phyloP scores from a whole-genome alignment of 169 alveolate genomes.

The Babesia bigemina region DNA sequence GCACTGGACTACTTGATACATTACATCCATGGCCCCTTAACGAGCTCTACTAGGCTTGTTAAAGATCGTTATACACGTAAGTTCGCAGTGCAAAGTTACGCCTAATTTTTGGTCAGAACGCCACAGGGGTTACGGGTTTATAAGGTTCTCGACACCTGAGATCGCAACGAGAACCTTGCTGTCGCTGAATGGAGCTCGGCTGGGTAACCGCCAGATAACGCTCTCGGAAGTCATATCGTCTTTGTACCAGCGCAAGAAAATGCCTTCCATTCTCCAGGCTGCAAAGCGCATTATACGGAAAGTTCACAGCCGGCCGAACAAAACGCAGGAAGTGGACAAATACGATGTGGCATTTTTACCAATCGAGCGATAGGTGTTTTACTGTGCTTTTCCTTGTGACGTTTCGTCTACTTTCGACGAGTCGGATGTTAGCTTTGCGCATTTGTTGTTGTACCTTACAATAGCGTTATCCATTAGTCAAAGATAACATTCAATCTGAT shows the following conservation, averaged over 20 bases:
- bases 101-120: slow-evolving; percentile 56
- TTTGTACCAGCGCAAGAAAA: slow-evolving; percentile 13
- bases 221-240: slow-evolving; percentile 63
- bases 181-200: slow-evolving; percentile 71
- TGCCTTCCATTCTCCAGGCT: slow-evolving; percentile 43
- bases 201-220: slow-evolving; percentile 71
- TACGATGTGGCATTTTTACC: slow-evolving; percentile 54
- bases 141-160: slow-evolving; percentile 73
- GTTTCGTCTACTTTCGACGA: too few species aligned
- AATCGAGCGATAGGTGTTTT: slow-evolving; percentile 3
- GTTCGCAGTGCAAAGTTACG: neutral
- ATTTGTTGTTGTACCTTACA: too few species aligned
- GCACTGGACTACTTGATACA: slow-evolving; percentile 64
- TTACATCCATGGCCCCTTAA: slow-evolving; percentile 65
- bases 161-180: slow-evolving; percentile 75
- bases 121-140: slow-evolving; percentile 75
- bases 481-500: too few species aligned
- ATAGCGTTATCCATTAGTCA: too few species aligned
- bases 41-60: slow-evolving; percentile 46
- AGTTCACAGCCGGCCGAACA: slow-evolving; percentile 12
- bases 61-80: slow-evolving; percentile 59
- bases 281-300: slow-evolving; percentile 36
- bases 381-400: too few species aligned
- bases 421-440: too few species aligned
- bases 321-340: slow-evolving; percentile 23